phyloP scores from a whole-genome alignment of 1,284 basidiomycete genomes.

The Sanghuangporus baumii region DNA sequence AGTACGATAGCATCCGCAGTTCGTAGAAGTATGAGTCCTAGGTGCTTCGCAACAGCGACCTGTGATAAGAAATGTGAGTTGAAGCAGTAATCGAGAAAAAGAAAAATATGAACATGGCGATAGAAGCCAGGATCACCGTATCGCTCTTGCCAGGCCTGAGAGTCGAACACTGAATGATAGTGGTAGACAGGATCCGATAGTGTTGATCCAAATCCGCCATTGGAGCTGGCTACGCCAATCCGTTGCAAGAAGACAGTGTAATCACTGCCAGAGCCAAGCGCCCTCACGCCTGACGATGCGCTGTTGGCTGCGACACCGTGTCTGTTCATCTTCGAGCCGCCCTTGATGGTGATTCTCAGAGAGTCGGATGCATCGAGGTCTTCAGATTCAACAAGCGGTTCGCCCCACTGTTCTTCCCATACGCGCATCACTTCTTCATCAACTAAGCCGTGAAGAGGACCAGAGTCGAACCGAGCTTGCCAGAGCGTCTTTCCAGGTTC shows the following conservation, averaged over 20 bases:
- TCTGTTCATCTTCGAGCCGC: constrained; percentile 24
- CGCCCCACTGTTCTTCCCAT: constrained; percentile 10
- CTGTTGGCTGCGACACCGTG: constrained; percentile 3
- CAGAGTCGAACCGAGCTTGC: constrained; percentile 56
- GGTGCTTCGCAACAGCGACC: constrained; percentile 62
- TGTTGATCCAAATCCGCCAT: constrained; percentile 46
- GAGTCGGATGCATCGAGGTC: constrained; percentile 28
- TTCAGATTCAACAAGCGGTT: background rate
- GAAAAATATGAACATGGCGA: constrained; percentile 44
- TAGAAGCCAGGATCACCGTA: constrained; percentile 73
- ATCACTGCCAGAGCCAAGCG: constrained; percentile 55
- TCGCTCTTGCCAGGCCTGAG: constrained; percentile 62
- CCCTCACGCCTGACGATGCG: constrained; percentile 27
- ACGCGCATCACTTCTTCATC: constrained; percentile 12
- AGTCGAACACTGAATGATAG: constrained; percentile 76
- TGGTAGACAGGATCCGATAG: constrained; percentile 63
- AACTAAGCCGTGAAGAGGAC: constrained; percentile 37
- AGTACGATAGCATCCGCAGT: constrained; percentile 53
- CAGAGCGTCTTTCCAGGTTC: constrained; percentile 48
- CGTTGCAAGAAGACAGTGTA: constrained; percentile 48
- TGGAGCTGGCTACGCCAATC: constrained; percentile 47
- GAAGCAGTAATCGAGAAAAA: background rate
- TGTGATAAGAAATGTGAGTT: constrained; percentile 22
- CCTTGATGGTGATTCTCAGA: constrained; percentile 22
- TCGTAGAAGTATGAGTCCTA: constrained; percentile 59